Base-by-base conservation (phyloP, 1,139 yeast species). In the Wickerhamomyces sp. region DNA sequence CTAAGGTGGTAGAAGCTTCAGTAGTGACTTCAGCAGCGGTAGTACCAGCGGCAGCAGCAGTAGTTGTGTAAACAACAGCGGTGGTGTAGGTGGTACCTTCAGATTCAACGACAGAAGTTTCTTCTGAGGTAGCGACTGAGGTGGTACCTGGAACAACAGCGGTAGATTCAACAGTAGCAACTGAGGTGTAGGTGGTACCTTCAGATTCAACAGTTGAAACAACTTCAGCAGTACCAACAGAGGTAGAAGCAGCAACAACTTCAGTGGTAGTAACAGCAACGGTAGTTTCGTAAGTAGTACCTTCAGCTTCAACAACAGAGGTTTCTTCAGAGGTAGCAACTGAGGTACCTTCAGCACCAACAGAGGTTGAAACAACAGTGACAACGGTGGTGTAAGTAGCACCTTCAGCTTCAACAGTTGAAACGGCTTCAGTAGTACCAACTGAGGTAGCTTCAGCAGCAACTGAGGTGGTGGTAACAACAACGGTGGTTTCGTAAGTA, bases 1-100 rank as follows among this genome's bases (percentile, higher is more conserved):
- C 13, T 27, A 42, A 8, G 14, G 42, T n/a, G 34, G 34, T 40
- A 27, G 43, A 31, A 18, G 41, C 27, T 14, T 45, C 35, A 32
- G 39, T 27, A 35, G 42, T 38, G 15, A 29, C n/a, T 15, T 14
- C 40, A 23, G 42, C 30, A 33, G 44, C 34, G 11, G 41, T 23
- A 14, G 50, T 36, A 34, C 34, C 36, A 33, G 38, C 36, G 35
- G 44, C 41, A n/a, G 7, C 30, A 15, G 47, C 34, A 14, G 43
- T 38, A 23, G 40, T 27, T 27, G 43, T 27, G 23, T 11, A 36
- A 37, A 44, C 34, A 39, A 27, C 32, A 34, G 35, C 40, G 29
- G 34, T 30, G 26, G 42, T 35, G 34, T 29, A 15, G 26, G 38
- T 36, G 5, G 43, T 27, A 34, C 31, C 42, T 27, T 8, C 26